These are phyloP conservation scores for Lolium rigidum DNA, from an alignment of 176 grass and related monocot species.

Conservation along the genomic window DNA sequence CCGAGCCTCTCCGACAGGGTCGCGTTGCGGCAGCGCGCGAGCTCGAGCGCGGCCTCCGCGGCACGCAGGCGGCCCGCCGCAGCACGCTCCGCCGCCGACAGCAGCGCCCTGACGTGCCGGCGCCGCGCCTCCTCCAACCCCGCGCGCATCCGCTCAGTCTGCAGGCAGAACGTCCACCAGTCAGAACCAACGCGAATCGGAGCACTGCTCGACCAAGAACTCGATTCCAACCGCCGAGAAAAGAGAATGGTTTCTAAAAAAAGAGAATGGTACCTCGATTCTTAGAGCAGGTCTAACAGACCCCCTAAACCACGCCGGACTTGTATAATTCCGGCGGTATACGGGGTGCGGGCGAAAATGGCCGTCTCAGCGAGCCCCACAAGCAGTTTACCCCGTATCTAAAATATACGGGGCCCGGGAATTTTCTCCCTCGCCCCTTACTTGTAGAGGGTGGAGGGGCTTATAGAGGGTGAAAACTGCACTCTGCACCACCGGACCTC, in stretches of 20 bases:
- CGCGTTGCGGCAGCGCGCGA: slow-evolving; percentile 28
- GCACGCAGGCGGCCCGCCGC: not conserved
- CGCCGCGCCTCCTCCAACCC: slow-evolving; percentile 43
- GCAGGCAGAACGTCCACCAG: not conserved
- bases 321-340: no score
- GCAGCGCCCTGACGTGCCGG: slow-evolving; percentile 26
- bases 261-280: slow-evolving; percentile 45
- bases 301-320: no score
- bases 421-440: no score
- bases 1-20: slow-evolving; percentile 54
- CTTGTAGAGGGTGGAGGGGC: no score
- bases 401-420: no score
- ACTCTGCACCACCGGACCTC: no score
- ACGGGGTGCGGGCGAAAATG: no score
- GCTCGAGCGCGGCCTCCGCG: slow-evolving; percentile 47
- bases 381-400: no score
- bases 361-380: no score
- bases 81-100: slow-evolving; percentile 30
- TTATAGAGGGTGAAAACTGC: no score
- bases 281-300: no score
- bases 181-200: not conserved
- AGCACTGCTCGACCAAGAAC: not conserved
- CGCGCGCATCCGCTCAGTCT: slow-evolving; percentile 47
- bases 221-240: not conserved
- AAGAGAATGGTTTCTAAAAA: not conserved